Evolutionary conservation across 2,329 filamentous ascomycete species (phyloP).

Genomic region (Capronia epimyces): DNA sequence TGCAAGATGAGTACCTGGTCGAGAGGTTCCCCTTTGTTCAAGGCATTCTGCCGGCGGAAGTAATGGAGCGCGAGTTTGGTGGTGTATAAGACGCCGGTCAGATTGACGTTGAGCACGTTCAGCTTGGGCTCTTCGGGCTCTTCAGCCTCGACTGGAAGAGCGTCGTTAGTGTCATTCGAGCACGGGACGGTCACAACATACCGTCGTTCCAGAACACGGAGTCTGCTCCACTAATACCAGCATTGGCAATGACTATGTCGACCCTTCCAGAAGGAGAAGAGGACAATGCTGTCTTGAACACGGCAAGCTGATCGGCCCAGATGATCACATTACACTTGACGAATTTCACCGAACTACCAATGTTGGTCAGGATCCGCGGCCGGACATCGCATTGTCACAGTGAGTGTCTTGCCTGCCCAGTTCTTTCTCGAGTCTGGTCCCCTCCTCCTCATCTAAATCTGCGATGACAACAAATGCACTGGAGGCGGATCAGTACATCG

Average conservation of each 20-base stretch:
- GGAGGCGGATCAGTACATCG: slow-evolving; percentile 1
- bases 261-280: slow-evolving; percentile 53
- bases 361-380: background rate
- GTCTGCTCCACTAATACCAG: slow-evolving; percentile 51
- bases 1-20: slow-evolving; percentile 33
- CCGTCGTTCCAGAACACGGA: slow-evolving; percentile 29
- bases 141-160: slow-evolving; percentile 28
- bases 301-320: slow-evolving; percentile 58
- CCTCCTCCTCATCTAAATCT: slow-evolving; percentile 39
- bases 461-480: slow-evolving; percentile 29
- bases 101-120: slow-evolving; percentile 32
- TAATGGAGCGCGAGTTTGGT: slow-evolving; percentile 32
- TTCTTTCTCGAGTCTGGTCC: slow-evolving; percentile 32
- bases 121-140: slow-evolving; percentile 33
- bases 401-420: slow-evolving; percentile 13
- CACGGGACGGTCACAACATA: slow-evolving; percentile 26
- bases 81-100: slow-evolving; percentile 24
- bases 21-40: slow-evolving; percentile 26
- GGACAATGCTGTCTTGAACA: slow-evolving; percentile 56
- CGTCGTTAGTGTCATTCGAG: slow-evolving; percentile 31
- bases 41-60: slow-evolving; percentile 31
- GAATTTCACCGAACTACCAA: slow-evolving; percentile 29
- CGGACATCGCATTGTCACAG: too few relatives aligned
- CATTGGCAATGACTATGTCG: slow-evolving; percentile 62
- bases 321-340: slow-evolving; percentile 53